phyloP scores from a whole-genome alignment of 768 basidiomycete genomes.

The Postia placenta region DNA sequence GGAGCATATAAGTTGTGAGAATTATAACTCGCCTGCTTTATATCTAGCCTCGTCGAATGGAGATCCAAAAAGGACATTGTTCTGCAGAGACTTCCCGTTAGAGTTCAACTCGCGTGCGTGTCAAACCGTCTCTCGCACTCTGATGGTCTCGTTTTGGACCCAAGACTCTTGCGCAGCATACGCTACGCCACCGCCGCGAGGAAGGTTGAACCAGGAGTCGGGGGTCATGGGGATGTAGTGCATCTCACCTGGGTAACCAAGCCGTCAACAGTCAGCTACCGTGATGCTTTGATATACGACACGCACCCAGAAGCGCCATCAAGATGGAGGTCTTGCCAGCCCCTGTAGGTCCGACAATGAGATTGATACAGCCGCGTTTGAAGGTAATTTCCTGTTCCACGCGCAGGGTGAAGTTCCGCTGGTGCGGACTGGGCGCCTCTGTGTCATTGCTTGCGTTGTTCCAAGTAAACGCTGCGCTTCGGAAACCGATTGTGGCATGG shows the following conservation, averaged over 20 bases:
- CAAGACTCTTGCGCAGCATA: conserved; percentile 45
- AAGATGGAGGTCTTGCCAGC: conserved; percentile 27
- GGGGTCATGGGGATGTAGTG: conserved; percentile 23
- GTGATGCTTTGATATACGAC: not conserved
- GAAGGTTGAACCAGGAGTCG: conserved; percentile 35
- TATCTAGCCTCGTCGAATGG: conserved; percentile 22
- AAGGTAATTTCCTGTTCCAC: conserved; percentile 24
- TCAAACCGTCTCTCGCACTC: conserved; percentile 9
- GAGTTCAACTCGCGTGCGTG: not conserved
- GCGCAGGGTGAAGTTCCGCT: conserved; percentile 21
- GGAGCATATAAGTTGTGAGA: not conserved
- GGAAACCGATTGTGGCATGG: conserved; percentile 41
- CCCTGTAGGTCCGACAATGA: conserved; percentile 27
- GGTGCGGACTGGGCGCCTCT: not conserved
- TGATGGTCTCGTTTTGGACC: conserved; percentile 40
- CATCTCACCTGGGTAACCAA: conserved; percentile 22
- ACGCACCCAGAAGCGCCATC: conserved; percentile 24
- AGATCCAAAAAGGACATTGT: conserved; percentile 22
- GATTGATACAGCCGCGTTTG: conserved; percentile 22
- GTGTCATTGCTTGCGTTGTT: conserved; percentile 31
- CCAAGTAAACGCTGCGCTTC: conserved; percentile 54
- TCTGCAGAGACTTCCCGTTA: conserved; percentile 6
- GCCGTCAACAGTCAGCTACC: not conserved
- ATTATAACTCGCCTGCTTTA: conserved; percentile 11
- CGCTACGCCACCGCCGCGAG: conserved; percentile 37